Conservation (phyloP, 768 basidiomycete genomes). For the Naganishia randhawae region DNA sequence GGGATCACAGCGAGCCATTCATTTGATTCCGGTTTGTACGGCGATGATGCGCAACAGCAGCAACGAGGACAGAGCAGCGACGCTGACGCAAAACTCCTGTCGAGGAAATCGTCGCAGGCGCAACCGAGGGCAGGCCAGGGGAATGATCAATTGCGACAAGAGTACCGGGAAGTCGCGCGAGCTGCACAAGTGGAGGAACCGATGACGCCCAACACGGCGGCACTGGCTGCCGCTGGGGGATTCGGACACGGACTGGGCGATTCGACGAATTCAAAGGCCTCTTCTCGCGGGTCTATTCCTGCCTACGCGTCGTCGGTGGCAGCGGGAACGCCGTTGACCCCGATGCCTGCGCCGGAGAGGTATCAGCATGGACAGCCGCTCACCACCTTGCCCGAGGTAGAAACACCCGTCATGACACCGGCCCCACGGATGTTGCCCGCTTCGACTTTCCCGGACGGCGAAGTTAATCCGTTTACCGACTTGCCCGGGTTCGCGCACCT, state of each 20-base stretch:
- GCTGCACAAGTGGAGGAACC: conserved; percentile 28
- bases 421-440: not conserved
- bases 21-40: conserved; percentile 6
- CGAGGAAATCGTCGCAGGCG: conserved; percentile 17
- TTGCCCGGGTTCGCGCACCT: not conserved
- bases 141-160: conserved; percentile 11
- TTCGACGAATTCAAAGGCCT: too few relatives aligned
- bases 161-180: conserved; percentile 22
- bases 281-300: not conserved
- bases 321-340: not conserved
- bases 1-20: too few relatives aligned
- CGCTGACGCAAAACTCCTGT: not conserved
- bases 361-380: conserved; percentile 28
- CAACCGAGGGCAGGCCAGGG: conserved; percentile 9
- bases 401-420: conserved; percentile 14
- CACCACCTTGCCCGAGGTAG: conserved; percentile 16
- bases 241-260: not conserved
- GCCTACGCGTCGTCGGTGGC: not conserved
- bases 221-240: not conserved
- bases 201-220: conserved; percentile 15
- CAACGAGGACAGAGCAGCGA: too few relatives aligned
- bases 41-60: conserved; percentile 6
- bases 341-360: conserved; percentile 10
- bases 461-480: conserved; percentile 12
- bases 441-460: too few relatives aligned